Base-by-base conservation (phyloP, 768 basidiomycete genomes). In the Imleria badia region DNA sequence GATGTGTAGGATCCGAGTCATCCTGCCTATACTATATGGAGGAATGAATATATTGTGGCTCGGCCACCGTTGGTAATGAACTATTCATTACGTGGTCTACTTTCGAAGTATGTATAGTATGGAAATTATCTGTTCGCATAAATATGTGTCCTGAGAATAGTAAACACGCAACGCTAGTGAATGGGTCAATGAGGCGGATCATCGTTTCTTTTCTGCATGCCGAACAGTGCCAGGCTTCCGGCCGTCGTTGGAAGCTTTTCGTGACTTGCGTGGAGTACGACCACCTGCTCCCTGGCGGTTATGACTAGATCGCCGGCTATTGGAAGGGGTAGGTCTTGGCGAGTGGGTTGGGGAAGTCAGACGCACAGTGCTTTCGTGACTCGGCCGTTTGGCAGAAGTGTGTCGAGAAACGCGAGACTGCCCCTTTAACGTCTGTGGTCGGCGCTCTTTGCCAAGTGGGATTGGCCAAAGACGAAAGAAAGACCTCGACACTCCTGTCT, bases 401-500 rank as follows among this genome's bases (percentile, higher is more conserved):
- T 31, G 59, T 23, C 42, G 52, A 5, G 62, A 46, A 36, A 43
- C 36, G 19, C 51, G 59, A 33, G 59, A 40, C 7, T 19, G 29
- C 5, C 17, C 35, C 23, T 51, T 59, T 20, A 53, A 35, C n/a
- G 60, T 49, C 26, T 48, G 66, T 52, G 49, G 33, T 31, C 26
- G 42, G 22, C 38, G 52, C 36, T 59, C 59, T 55, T 60, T 63
- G 41, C 61, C 48, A 19, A 56, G 51, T 44, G 66, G 62, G 55
- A 69, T 53, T 52, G 71, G 65, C 61, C 73, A 66, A 34, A 69
- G 51, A 55, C 65, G 59, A 56, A 59, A 60, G 39, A 56, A 20
- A 39, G 50, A 52, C 30, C 55, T 58, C 15, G 61, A 48, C 38
- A 26, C n/a, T 14, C 48, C 59, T 31, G 52, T 42, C 55, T 59